Percentiles rank a stretch among this genome's conserved stretches.
These are phyloP conservation scores for Fusarium lyarnte DNA, from an alignment of 2,329 filamentous ascomycete genomes.

Conservation along the genomic window DNA sequence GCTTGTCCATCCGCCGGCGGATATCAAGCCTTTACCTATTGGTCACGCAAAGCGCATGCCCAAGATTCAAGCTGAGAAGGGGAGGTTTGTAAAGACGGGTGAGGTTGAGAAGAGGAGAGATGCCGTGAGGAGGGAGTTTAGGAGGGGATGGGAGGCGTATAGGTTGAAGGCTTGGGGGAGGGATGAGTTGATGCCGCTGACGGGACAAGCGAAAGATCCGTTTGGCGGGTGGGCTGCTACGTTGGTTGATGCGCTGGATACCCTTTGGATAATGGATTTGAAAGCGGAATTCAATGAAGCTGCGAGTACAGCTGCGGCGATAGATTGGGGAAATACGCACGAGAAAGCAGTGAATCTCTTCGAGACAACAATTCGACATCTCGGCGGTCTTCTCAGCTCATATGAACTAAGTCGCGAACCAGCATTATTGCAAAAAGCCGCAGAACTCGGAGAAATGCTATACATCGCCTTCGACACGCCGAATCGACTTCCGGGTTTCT, in stretches of 20 bases:
- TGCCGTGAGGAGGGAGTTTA: constrained; percentile 55
- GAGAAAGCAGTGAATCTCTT: constrained; percentile 59
- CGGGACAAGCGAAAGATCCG: constrained; percentile 55
- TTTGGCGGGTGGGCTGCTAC: constrained; percentile 69
- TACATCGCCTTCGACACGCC: constrained; percentile 65
- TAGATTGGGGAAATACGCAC: constrained; percentile 62
- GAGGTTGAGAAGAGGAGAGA: constrained; percentile 45
- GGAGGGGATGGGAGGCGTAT: constrained; percentile 60
- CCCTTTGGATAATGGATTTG: constrained; percentile 70
- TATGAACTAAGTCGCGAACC: constrained; percentile 60
- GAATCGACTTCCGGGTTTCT: constrained; percentile 60
- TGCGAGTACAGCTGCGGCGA: constrained; percentile 55
- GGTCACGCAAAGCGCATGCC: constrained; percentile 42
- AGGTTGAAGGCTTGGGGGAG: constrained; percentile 60
- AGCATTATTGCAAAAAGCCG: constrained; percentile 45
- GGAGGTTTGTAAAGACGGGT: constrained; percentile 30
- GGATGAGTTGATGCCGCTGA: constrained; percentile 63
- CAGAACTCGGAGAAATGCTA: constrained; percentile 58
- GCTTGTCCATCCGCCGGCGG: constrained; percentile 44
- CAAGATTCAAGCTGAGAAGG: constrained; percentile 44
- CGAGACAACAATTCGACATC: constrained; percentile 65
- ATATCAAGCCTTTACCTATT: constrained; percentile 46
- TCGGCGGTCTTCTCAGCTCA: constrained; percentile 62
- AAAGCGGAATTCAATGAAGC: constrained; percentile 60
- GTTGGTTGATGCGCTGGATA: constrained; percentile 69